Evolutionary conservation across 495 filamentous ascomycete species (phyloP), one percentile per base, ranked within the genome.

Genomic region (Oleoguttula mirabilis): DNA sequence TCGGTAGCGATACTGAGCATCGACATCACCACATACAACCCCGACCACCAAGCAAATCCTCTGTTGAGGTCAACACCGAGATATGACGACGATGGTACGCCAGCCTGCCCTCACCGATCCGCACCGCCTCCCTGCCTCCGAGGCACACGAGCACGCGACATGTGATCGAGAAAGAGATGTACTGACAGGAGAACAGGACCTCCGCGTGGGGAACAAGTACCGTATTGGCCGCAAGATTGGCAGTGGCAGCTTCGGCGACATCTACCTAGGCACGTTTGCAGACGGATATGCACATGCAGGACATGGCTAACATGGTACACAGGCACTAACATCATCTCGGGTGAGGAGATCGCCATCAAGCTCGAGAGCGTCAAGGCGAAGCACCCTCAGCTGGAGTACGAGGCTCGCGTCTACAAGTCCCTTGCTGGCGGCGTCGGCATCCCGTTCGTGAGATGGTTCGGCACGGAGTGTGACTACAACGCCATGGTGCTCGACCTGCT

Each of bases 381-480:
- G 71, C 92, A 99, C 65, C 92, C 90, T 28, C 92, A 99, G 62
- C 82, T 99, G 32, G 92, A 99, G 67, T 99, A 99, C 73, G 92
- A 99, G 63, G 92, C 92, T 44, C 87, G 92, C 48, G 92, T 99
- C 60, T 99, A 99, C 80, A 99, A 99, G 68, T 94, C 87, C 17
- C 82, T 99, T 43, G 92, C 92, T 38, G 92, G 92, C 50, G 92
- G 92, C 63, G 92, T 99, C 51, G 92, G 92, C 41, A 99, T 99
- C 48, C 92, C 92, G 30, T 99, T 99, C 57, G 92, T 99, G 53
- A 85, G 92, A 62, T 99, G 92, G 92, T 99, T 96, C 66, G 92
- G 92, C 49, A 99, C 92, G 42, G 92, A 99, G 66, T 99, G 92
- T 66, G 92, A 99, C 68, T 99, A 99, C 76, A 96, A 99, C 67